These are phyloP conservation scores for Colletotrichum cordylinicola DNA, from an alignment of 2,329 filamentous ascomycete genomes.

Conservation along the genomic window DNA sequence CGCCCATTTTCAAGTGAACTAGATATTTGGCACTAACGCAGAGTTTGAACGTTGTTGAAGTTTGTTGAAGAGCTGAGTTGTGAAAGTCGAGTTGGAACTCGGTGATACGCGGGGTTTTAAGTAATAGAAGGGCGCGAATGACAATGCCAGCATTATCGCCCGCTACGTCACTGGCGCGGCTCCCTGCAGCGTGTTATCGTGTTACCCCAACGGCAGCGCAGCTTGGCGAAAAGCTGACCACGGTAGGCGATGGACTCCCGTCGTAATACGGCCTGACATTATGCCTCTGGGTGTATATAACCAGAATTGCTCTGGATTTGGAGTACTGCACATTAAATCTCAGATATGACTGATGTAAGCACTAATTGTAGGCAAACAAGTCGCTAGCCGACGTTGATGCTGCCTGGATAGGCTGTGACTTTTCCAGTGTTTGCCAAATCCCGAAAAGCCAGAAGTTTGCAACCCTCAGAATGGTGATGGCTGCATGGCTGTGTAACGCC, in stretches of 20 bases:
- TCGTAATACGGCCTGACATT: not conserved
- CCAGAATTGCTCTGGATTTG: not conserved
- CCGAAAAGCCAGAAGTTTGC: not conserved
- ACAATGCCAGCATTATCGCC: not conserved
- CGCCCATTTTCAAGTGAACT: not conserved
- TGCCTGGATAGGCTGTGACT: not conserved
- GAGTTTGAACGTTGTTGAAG: accelerated
- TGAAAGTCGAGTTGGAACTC: not conserved
- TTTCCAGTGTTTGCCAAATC: not conserved
- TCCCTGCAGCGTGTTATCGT: not conserved
- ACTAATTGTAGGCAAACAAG: not conserved
- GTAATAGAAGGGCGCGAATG: not conserved
- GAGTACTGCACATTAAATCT: not conserved
- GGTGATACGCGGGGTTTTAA: not conserved
- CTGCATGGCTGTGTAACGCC: not conserved
- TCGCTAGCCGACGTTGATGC: not conserved
- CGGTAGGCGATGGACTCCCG: not conserved
- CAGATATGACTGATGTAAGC: not conserved
- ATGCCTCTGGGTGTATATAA: not conserved
- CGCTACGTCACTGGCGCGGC: not conserved
- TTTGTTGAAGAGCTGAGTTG: not conserved
- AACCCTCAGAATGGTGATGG: not conserved
- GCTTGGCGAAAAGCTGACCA: not conserved
- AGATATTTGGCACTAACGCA: not conserved
- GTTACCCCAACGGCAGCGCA: not conserved